These are phyloP conservation scores for Candida lessepsii DNA, from an alignment of 805 yeast species.

Conservation along the genomic window DNA sequence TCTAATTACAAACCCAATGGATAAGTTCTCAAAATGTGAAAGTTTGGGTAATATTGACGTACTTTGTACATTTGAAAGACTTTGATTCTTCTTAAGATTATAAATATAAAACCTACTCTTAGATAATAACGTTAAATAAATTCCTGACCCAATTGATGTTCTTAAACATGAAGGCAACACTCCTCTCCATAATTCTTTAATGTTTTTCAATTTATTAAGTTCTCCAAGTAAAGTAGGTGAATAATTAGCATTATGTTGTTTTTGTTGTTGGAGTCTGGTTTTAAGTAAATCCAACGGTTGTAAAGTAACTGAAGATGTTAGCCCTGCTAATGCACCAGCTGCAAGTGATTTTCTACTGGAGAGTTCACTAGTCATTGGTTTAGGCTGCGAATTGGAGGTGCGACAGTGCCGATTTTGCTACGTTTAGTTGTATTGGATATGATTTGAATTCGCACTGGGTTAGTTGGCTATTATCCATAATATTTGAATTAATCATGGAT, in stretches of 20 bases:
- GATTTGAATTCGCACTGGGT: no score
- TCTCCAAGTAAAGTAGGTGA: slow-evolving; percentile 38
- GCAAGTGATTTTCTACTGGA: slow-evolving; percentile 16
- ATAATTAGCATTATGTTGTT: slow-evolving; percentile 17
- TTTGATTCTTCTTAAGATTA: slow-evolving; percentile 8
- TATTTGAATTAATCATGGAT: no score
- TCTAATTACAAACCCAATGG: slow-evolving; percentile 76
- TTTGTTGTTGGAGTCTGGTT: slow-evolving; percentile 68
- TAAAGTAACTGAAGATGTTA: slow-evolving; percentile 71
- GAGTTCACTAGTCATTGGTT: slow-evolving; percentile 9
- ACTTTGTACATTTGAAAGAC: background rate
- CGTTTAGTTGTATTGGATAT: no score
- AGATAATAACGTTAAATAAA: slow-evolving; percentile 76
- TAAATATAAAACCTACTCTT: slow-evolving; percentile 54
- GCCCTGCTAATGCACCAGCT: slow-evolving; percentile 77
- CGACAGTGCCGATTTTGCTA: no score
- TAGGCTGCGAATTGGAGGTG: background rate
- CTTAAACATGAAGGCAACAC: slow-evolving; percentile 87
- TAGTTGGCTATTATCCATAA: no score
- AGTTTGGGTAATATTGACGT: slow-evolving; percentile 59
- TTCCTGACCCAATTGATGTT: slow-evolving; percentile 86
- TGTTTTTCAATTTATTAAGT: slow-evolving; percentile 39
- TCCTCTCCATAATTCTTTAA: slow-evolving; percentile 81
- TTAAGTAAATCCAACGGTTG: slow-evolving; percentile 91
- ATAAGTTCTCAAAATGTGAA: slow-evolving; percentile 63